A percentile compares a stretch with the other conserved stretches of the same genome.
These are phyloP conservation scores for Teratosphaeria gauchensis DNA, from an alignment of 2,329 filamentous ascomycete species.

Conservation along the genomic window DNA sequence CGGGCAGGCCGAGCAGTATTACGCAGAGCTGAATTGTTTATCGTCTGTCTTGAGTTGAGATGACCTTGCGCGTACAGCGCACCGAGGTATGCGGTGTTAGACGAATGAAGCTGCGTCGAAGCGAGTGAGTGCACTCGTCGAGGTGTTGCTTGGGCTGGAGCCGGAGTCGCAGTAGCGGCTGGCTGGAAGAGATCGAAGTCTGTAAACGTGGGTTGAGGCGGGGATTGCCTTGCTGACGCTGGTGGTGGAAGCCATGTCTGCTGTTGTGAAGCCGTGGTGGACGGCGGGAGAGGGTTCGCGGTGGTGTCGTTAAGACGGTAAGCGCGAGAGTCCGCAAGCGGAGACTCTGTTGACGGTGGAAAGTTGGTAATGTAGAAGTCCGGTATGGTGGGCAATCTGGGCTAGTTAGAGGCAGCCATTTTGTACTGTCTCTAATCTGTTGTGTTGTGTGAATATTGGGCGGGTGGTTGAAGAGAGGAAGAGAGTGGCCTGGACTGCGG, in stretches of 20 bases:
- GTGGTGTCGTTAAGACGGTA: conserved; percentile 30
- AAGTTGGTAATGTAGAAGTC: conserved; percentile 8
- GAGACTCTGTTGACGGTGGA: conserved; percentile 20
- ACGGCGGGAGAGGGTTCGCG: conserved; percentile 60
- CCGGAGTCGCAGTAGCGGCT: conserved; percentile 28
- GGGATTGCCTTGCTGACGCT: conserved; percentile 42
- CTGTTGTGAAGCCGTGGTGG: conserved; percentile 67
- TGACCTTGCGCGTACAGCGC: conserved; percentile 61
- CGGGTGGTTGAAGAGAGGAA: conserved; percentile 7
- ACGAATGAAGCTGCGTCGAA: conserved; percentile 48
- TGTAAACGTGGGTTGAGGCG: conserved; percentile 38
- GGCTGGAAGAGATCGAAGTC: conserved; percentile 71
- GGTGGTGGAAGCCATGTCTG: conserved; percentile 69
- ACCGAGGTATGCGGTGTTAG: conserved; percentile 36
- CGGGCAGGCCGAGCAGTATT: conserved; percentile 23
- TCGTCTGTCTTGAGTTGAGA: conserved; percentile 15
- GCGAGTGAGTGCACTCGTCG: conserved; percentile 43
- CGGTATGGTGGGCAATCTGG: conserved; percentile 22
- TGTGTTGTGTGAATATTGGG: conserved; percentile 9
- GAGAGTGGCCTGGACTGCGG: neutral
- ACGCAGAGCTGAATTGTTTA: conserved; percentile 12
- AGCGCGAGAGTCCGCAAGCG: conserved; percentile 26
- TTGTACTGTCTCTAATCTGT: conserved; percentile 19
- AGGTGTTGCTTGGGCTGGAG: conserved; percentile 28
- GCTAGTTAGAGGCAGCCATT: conserved; percentile 26